Conservation (phyloP, 2,329 filamentous ascomycete genomes). For the Sarocladiaceae sp. region DNA sequence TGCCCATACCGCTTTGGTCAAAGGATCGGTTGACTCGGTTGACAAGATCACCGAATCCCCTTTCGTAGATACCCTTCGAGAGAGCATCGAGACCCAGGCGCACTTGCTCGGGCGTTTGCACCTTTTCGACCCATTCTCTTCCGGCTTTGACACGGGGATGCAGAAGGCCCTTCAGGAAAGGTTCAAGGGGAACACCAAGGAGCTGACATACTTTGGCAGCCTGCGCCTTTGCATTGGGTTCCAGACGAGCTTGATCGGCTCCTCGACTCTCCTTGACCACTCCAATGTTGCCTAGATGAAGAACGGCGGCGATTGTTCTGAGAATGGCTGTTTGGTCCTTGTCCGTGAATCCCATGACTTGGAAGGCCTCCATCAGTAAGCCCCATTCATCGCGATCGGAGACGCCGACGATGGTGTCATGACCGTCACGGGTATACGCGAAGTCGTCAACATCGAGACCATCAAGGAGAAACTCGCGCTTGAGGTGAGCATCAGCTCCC, state of each 20-base stretch:
- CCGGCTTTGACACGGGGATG: conserved; percentile 94
- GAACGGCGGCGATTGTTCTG: conserved; percentile 79
- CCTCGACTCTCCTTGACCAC: conserved; percentile 87
- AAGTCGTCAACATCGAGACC: conserved; percentile 78
- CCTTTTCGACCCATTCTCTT: conserved; percentile 97
- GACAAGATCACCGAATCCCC: conserved; percentile 89
- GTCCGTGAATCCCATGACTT: conserved; percentile 86
- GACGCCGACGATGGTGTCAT: conserved; percentile 84
- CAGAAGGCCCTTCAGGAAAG: conserved; percentile 80
- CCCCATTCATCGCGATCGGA: conserved; percentile 91
- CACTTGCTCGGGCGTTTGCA: conserved; percentile 95
- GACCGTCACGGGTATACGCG: conserved; percentile 83
- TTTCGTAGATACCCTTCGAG: conserved; percentile 95
- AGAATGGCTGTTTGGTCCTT: conserved; percentile 79
- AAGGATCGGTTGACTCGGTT: conserved; percentile 86
- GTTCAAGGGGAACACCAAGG: conserved; percentile 75
- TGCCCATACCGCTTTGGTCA: conserved; percentile 73
- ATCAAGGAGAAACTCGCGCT: conserved; percentile 69
- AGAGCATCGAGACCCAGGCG: conserved; percentile 83
- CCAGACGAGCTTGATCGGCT: conserved; percentile 81
- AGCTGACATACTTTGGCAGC: conserved; percentile 76
- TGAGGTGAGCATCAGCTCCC: conserved; percentile 69
- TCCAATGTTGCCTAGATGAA: conserved; percentile 87
- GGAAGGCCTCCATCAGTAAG: conserved; percentile 81
- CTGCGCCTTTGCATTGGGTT: conserved; percentile 66